A percentile compares a stretch with the other conserved stretches of the same genome.
Conservation (phyloP, 164 flowering plant species). For the Buxus sempervirens region DNA sequence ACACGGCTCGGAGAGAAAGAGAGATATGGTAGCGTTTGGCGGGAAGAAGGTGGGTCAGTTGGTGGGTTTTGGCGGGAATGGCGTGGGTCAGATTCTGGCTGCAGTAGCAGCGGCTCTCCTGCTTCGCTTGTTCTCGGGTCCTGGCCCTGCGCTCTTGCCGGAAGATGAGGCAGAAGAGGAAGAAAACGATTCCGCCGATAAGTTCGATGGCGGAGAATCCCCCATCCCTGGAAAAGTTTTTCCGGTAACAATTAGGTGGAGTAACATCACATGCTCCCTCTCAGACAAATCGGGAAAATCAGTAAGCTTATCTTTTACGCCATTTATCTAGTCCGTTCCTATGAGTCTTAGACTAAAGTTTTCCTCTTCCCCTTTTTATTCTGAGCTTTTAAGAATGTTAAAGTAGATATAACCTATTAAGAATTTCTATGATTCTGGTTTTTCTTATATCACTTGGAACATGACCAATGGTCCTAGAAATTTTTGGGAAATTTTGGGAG, state of each 20-base stretch:
- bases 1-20: not conserved
- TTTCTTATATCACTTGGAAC: no score
- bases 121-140: conserved; percentile 69
- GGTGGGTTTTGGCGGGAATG: conserved; percentile 50
- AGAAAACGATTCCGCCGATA: conserved; percentile 17
- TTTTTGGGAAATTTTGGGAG: not conserved
- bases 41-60: conserved; percentile 36
- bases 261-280: conserved; percentile 70
- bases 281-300: conserved; percentile 67
- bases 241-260: conserved; percentile 81
- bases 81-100: conserved; percentile 68
- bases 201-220: conserved; percentile 30
- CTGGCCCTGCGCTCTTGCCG: conserved; percentile 52
- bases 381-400: no score
- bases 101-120: conserved; percentile 81
- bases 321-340: not conserved
- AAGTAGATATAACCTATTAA: no score
- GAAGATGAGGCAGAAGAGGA: conserved; percentile 35
- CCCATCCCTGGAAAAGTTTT: conserved; percentile 38
- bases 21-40: conserved; percentile 27
- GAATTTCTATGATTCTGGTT: no score
- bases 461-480: not conserved
- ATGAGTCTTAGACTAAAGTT: not conserved
- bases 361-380: no score
- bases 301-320: conserved; percentile 32